These are phyloP conservation scores for Neonectria magnoliae DNA, from an alignment of 2,329 filamentous ascomycete species.

Conservation along the genomic window DNA sequence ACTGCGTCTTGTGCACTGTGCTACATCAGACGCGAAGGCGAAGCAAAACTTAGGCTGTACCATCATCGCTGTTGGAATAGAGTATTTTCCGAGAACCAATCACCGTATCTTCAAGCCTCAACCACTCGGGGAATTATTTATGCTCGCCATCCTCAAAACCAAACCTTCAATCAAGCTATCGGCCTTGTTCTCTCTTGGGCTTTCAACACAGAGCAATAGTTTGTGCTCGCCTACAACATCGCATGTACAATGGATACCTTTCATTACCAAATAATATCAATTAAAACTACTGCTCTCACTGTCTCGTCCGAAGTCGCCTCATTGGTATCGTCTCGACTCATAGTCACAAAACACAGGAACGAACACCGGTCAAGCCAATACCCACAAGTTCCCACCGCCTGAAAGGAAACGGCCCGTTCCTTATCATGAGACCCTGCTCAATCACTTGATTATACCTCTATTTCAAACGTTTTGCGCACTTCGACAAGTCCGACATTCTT, in stretches of 20 bases:
- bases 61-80: neutral
- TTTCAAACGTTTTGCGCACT: slow-evolving; percentile 70
- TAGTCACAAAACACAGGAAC: neutral
- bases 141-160: neutral
- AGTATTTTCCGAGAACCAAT: neutral
- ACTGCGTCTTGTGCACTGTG: neutral
- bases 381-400: neutral
- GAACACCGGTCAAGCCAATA: neutral
- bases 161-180: too few relatives aligned
- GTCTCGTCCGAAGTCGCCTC: neutral
- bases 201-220: neutral
- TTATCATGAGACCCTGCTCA: neutral
- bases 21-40: too few relatives aligned
- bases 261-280: slow-evolving; percentile 4
- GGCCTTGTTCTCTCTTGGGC: neutral
- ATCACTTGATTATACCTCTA: slow-evolving; percentile 11
- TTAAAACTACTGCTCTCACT: slow-evolving; percentile 17
- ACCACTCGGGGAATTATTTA: neutral
- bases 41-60: too few relatives aligned
- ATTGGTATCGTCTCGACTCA: neutral
- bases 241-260: neutral
- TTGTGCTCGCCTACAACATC: neutral
- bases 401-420: too few relatives aligned
- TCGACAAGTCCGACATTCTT: slow-evolving; percentile 81
- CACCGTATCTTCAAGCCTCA: neutral